Evolutionary conservation across 768 basidiomycete species (phyloP).

Genomic region (Crassisporium funariophilum): DNA sequence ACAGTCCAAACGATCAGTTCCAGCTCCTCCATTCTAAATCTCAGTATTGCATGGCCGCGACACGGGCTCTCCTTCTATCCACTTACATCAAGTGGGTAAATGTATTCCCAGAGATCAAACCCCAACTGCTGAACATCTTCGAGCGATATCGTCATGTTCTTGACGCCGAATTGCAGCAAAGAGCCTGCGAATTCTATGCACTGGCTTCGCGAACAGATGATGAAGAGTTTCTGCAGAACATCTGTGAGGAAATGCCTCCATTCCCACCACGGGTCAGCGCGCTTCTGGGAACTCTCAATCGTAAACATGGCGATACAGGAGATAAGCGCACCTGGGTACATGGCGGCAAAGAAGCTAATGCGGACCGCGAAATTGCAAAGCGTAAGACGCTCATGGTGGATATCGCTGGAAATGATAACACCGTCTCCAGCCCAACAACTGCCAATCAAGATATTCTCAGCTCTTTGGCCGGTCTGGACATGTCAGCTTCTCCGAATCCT

Average conservation of each 20-base stretch:
- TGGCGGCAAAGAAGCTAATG: conserved; percentile 90
- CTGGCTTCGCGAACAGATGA: conserved; percentile 84
- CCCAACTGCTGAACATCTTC: conserved; percentile 91
- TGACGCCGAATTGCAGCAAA: conserved; percentile 95
- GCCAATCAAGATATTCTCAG: conserved; percentile 55
- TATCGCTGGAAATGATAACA: conserved; percentile 38
- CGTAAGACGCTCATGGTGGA: conserved; percentile 47
- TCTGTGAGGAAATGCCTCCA: conserved; percentile 99
- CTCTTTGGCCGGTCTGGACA: conserved; percentile 83
- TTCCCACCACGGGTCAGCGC: conserved; percentile 96
- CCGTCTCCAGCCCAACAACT: conserved; percentile 27
- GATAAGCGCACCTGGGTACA: conserved; percentile 96
- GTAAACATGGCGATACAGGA: conserved; percentile 89
- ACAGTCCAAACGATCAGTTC: conserved; percentile 94
- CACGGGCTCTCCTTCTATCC: conserved; percentile 88
- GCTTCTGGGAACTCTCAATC: conserved; percentile 82
- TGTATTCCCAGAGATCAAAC: conserved; percentile 97
- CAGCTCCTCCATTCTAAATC: conserved; percentile 92
- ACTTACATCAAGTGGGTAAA: conserved; percentile 99
- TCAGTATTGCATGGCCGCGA: conserved; percentile 90
- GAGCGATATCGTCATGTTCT: conserved; percentile 97
- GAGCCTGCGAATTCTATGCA: conserved; percentile 96
- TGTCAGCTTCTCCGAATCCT: conserved; percentile 19
- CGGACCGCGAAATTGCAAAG: conserved; percentile 69
- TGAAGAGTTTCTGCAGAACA: conserved; percentile 89